These are phyloP conservation scores for Pinus tabuliformis DNA, from an alignment of 75 land plant genomes.

Conservation along the genomic window DNA sequence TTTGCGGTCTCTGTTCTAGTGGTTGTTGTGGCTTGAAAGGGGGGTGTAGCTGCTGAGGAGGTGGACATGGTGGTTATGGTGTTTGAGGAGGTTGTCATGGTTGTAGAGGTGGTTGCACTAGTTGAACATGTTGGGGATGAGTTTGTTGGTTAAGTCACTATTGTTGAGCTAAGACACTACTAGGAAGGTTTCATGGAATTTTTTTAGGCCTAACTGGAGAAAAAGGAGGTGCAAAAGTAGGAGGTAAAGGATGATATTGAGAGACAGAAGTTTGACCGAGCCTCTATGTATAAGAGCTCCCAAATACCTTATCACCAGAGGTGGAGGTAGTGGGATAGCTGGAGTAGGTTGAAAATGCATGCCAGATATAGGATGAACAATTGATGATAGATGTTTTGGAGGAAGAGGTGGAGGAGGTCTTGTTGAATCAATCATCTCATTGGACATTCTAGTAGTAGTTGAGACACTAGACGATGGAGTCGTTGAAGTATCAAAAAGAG, in stretches of 20 bases:
- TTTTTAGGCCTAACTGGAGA: slow-evolving; percentile 52
- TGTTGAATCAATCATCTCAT: slow-evolving; percentile 22
- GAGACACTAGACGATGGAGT: slow-evolving; percentile 21
- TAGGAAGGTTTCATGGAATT: slow-evolving; percentile 18
- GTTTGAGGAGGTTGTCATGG: too few species aligned
- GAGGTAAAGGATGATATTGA: slow-evolving; percentile 34
- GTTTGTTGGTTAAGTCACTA: slow-evolving; percentile 27
- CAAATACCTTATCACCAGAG: slow-evolving; percentile 26
- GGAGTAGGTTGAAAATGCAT: background rate
- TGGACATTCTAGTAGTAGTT: slow-evolving; percentile 6
- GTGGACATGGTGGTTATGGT: too few species aligned
- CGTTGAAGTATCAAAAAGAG: slow-evolving; percentile 27
- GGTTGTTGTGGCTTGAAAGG: too few species aligned
- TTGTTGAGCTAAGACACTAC: slow-evolving; percentile 24
- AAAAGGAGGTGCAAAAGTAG: slow-evolving; percentile 34
- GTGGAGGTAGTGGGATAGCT: slow-evolving; percentile 20
- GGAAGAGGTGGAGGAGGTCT: slow-evolving; percentile 72
- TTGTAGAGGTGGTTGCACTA: too few species aligned
- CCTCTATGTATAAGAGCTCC: slow-evolving; percentile 33
- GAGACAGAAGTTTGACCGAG: slow-evolving; percentile 11
- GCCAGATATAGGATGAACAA: slow-evolving; percentile 13
- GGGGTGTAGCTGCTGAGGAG: too few species aligned
- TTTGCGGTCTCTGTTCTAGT: too few species aligned
- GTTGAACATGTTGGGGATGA: slow-evolving; percentile 21
- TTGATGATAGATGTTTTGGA: slow-evolving; percentile 59